A percentile compares a stretch with the other conserved stretches of the same genome.
These are phyloP conservation scores for Torulaspora maleeae DNA, from an alignment of 805 yeast species.

Conservation along the genomic window DNA sequence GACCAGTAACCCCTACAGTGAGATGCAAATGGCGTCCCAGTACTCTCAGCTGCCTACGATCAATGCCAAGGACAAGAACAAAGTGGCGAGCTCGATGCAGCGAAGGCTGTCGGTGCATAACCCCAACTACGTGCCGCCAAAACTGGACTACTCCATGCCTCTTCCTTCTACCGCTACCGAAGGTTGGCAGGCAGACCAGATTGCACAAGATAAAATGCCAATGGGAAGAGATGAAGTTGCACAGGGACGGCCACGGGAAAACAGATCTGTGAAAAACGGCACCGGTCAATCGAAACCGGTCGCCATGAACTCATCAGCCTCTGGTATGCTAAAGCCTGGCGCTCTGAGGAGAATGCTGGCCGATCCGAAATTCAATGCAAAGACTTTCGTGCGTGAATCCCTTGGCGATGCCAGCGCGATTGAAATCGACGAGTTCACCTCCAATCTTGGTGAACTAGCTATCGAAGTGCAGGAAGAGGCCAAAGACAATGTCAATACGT, in stretches of 20 bases:
- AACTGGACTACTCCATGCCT: slow-evolving; percentile 30
- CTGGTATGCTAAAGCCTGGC: slow-evolving; percentile 18
- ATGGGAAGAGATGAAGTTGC: not conserved
- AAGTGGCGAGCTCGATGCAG: slow-evolving; percentile 41
- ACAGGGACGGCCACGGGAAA: not conserved
- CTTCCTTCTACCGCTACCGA: slow-evolving; percentile 19
- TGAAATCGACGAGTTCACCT: slow-evolving; percentile 66
- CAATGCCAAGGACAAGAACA: slow-evolving; percentile 35
- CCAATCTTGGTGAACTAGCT: slow-evolving; percentile 47
- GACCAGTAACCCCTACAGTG: slow-evolving; percentile 23
- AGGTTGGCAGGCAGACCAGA: not conserved
- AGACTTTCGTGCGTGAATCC: slow-evolving; percentile 44
- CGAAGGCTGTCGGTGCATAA: slow-evolving; percentile 43
- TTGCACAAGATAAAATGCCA: not conserved
- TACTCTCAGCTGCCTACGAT: slow-evolving; percentile 33
- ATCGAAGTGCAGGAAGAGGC: slow-evolving; percentile 51
- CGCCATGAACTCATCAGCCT: not conserved
- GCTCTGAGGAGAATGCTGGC: slow-evolving; percentile 35
- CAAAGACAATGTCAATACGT: slow-evolving; percentile 54
- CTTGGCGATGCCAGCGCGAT: slow-evolving; percentile 63
- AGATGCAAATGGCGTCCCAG: slow-evolving; percentile 15
- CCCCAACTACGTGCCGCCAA: slow-evolving; percentile 29
- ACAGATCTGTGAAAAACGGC: not conserved
- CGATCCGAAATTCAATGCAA: slow-evolving; percentile 45
- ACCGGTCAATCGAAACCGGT: not conserved